Evolutionary conservation across 495 filamentous ascomycete genomes (phyloP), one percentile per base, ranked within the genome.

Genomic region (Xylona heveae): DNA sequence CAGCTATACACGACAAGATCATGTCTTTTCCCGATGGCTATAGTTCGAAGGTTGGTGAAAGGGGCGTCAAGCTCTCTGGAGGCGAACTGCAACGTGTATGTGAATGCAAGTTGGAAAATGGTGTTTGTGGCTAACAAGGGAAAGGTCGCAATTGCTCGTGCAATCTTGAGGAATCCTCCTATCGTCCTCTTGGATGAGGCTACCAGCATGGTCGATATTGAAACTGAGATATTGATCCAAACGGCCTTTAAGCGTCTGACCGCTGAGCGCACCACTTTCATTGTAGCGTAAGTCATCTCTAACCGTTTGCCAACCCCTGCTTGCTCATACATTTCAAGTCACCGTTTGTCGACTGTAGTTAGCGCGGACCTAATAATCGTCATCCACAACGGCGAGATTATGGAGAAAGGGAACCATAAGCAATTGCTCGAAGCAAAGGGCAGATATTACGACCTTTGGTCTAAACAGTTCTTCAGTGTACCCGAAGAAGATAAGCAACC

Each of bases 191-290:
- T 71, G 9, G 63, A 71, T 38, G 66, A 71, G 36, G 60, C 63
- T 2, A 68, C 60, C 3, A 55, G 54, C 12, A 58, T 61, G 33
- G 46, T 71, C 17, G 66, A 71, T 39, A 53, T 55, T 8, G 46
- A 55, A 43, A 78, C 73, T 1, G 79, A 88, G 40, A 57, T 66
- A 29, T 57, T 66, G 34, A 79, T 84, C 26, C 78, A 83, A 45
- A 56, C 65, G 19, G 72, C 74, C 5, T 57, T 83, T 30, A 26
- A 52, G 41, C 24, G 54, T 72, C 13, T 68, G 67, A 36, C 45
- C 59, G 33, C n/a, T n/a, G 59, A 54, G 13, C 59, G 68, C 24
- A 73, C 68, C 6, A 71, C 69, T 13, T 67, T 73, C 40, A 61
- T 71, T 35, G 63, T 71, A 24, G 68, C 69, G 63, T 71, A 59